A percentile compares a stretch with the other conserved stretches of the same genome.
Evolutionary conservation across 1,284 basidiomycete species (phyloP).

Genomic region (Phellopilus nigrolimitatus): DNA sequence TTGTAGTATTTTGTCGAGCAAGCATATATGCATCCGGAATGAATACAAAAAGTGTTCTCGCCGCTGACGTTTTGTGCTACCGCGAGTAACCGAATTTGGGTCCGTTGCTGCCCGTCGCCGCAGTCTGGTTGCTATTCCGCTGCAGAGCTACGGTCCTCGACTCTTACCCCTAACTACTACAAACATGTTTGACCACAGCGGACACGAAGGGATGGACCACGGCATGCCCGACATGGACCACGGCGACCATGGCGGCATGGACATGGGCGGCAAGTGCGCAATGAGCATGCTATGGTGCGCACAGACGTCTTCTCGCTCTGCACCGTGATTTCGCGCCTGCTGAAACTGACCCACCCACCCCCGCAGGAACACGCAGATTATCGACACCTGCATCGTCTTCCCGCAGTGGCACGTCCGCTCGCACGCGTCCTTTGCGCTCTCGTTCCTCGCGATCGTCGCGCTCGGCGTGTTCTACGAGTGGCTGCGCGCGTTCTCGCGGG

Average conservation of each 20-base stretch:
- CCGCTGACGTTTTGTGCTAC: too few relatives aligned
- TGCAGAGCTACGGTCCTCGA: not conserved
- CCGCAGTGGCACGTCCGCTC: conserved; percentile 61
- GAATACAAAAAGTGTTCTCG: too few relatives aligned
- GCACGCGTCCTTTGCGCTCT: conserved; percentile 50
- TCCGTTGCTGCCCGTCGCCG: too few relatives aligned
- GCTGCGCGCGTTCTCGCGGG: conserved; percentile 55
- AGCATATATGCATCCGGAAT: too few relatives aligned
- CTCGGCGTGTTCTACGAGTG: conserved; percentile 74
- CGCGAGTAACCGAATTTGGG: too few relatives aligned
- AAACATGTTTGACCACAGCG: conserved; percentile 36
- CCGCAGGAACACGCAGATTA: conserved; percentile 65
- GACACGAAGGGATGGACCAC: conserved; percentile 32
- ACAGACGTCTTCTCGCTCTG: not conserved
- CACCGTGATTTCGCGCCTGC: not conserved
- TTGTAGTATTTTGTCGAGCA: too few relatives aligned
- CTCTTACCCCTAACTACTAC: not conserved
- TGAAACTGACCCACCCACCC: not conserved
- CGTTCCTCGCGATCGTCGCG: conserved; percentile 55
- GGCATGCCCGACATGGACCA: conserved; percentile 46
- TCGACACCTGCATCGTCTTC: conserved; percentile 75
- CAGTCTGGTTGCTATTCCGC: too few relatives aligned
- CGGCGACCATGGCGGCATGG: conserved; percentile 45
- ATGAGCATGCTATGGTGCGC: conserved; percentile 70
- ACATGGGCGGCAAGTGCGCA: conserved; percentile 45